Conservation (phyloP, 1,139 yeast genomes). For the Candida tropicalis region DNA sequence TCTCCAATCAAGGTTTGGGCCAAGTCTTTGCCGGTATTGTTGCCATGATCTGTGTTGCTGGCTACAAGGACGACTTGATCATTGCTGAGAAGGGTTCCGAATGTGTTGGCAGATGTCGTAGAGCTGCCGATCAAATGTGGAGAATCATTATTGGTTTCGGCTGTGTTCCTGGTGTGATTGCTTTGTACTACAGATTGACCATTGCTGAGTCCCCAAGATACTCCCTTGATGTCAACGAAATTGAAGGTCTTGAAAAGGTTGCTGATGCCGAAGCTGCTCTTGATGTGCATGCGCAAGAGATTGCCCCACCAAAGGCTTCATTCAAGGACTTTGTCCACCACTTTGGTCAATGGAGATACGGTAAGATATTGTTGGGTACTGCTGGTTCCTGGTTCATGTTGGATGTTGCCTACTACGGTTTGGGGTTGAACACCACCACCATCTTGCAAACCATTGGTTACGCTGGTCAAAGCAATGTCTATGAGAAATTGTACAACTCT, state of each 20-base stretch:
- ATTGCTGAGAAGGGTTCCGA: constrained; percentile 51
- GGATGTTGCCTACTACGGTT: constrained; percentile 94
- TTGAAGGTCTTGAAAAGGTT: constrained; percentile 59
- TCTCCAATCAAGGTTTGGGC: constrained; percentile 93
- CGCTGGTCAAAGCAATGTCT: constrained; percentile 68
- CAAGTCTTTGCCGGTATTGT: constrained; percentile 85
- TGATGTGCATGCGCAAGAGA: constrained; percentile 47
- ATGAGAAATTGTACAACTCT: constrained; percentile 67
- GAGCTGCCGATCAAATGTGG: constrained; percentile 93
- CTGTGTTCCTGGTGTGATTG: constrained; percentile 82
- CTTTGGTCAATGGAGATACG: constrained; percentile 87
- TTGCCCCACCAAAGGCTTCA: constrained; percentile 60
- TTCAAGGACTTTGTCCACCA: constrained; percentile 64
- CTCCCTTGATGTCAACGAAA: constrained; percentile 69
- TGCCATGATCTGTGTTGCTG: constrained; percentile 71
- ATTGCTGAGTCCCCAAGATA: constrained; percentile 95
- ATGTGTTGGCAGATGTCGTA: constrained; percentile 66
- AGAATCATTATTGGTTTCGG: constrained; percentile 87
- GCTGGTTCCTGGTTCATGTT: constrained; percentile 96
- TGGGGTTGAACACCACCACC: constrained; percentile 75
- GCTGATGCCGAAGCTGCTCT: constrained; percentile 57
- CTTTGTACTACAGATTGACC: constrained; percentile 86
- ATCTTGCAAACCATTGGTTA: constrained; percentile 86
- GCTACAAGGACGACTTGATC: constrained; percentile 61
- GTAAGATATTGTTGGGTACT: constrained; percentile 85